Evolutionary conservation across 441 rosid genomes (phyloP).

Genomic region (Gossypium aridum): DNA sequence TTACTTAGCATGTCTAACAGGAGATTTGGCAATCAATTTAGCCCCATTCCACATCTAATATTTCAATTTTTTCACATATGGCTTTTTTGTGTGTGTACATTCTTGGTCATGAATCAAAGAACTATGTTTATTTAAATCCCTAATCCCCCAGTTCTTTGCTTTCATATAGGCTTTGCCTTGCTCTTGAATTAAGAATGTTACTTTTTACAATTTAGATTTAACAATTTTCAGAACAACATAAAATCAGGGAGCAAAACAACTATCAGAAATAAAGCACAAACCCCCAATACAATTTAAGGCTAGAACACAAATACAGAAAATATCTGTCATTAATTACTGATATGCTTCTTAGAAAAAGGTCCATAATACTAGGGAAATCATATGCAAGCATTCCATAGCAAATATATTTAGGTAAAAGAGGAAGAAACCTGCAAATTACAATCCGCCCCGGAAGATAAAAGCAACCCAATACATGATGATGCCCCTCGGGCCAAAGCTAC

Average conservation of each 20-base stretch:
- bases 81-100: background rate
- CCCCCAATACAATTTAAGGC: background rate
- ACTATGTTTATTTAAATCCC: background rate
- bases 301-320: background rate
- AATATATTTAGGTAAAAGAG: background rate
- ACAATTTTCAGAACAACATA: background rate
- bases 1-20: background rate
- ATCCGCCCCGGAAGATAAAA: constrained; percentile 82
- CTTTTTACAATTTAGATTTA: background rate
- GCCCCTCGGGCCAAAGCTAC: constrained; percentile 97
- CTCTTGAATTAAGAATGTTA: background rate
- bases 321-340: background rate
- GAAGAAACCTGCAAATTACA: constrained; percentile 82
- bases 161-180: background rate
- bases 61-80: background rate
- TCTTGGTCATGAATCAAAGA: background rate
- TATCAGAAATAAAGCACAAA: background rate
- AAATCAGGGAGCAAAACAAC: background rate
- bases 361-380: constrained; percentile 11
- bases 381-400: constrained; percentile 5
- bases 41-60: background rate
- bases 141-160: background rate
- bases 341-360: background rate
- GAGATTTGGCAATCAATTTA: background rate
- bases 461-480: constrained; percentile 81